Percentiles rank a stretch among this genome's conserved stretches.
These are phyloP conservation scores for Actinomucor elegans DNA, from an alignment of 371 early-diverging fungal species.

Conservation along the genomic window DNA sequence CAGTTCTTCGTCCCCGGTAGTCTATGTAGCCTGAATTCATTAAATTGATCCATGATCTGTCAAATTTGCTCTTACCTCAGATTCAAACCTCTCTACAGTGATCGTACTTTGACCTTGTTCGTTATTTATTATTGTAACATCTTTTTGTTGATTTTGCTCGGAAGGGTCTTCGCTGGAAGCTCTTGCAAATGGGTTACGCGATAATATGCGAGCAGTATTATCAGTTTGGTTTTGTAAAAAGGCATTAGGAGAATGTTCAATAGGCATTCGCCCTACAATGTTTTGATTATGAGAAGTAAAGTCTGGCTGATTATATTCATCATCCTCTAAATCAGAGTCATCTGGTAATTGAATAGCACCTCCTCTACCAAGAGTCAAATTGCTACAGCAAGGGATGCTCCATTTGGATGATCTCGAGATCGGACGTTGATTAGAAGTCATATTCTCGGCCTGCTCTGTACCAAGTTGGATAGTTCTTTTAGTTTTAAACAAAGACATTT, in stretches of 20 bases:
- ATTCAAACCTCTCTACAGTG: not conserved
- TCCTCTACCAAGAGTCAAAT: not conserved
- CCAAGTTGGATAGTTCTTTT: not conserved
- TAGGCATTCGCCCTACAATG: not conserved
- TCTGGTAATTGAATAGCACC: conserved; percentile 18
- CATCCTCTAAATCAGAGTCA: conserved; percentile 19
- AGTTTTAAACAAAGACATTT: not conserved
- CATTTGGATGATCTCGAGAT: conserved; percentile 1
- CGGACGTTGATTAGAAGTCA: not conserved
- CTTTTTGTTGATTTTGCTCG: not conserved
- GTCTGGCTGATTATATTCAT: not conserved
- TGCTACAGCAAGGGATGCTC: conserved; percentile 19
- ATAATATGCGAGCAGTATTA: not conserved
- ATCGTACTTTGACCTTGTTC: not conserved
- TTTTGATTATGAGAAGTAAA: not conserved
- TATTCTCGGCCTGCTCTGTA: not conserved
- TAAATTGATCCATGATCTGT: not conserved
- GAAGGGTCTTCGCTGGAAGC: not conserved
- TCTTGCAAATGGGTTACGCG: conserved; percentile 20
- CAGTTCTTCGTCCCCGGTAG: conserved; percentile 8
- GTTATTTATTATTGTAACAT: too few relatives aligned
- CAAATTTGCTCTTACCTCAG: not conserved
- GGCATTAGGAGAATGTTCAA: not conserved
- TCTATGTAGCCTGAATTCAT: not conserved
- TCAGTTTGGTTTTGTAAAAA: not conserved